These are phyloP conservation scores for Suillus decipiens DNA, from an alignment of 768 basidiomycete genomes.

Conservation along the genomic window DNA sequence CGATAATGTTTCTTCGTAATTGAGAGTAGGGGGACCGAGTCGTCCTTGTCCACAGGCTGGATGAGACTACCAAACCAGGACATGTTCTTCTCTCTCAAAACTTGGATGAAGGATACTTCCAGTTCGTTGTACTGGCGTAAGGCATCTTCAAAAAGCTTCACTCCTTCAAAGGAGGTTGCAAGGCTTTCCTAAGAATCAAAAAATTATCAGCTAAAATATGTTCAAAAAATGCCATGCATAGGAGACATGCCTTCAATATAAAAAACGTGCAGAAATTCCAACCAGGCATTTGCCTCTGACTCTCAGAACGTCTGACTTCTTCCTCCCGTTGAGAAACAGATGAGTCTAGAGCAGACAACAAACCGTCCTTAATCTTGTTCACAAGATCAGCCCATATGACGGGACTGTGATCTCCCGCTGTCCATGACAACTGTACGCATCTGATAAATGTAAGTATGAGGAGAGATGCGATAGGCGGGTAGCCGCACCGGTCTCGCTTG, in stretches of 20 bases:
- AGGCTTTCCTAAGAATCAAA: slow-evolving; percentile 76
- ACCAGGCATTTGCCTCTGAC: slow-evolving; percentile 88
- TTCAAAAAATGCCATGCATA: slow-evolving; percentile 5
- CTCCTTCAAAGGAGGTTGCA: slow-evolving; percentile 88
- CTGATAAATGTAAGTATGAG: slow-evolving; percentile 39
- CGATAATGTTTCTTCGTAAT: slow-evolving; percentile 81
- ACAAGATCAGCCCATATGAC: slow-evolving; percentile 86
- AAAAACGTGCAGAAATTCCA: slow-evolving; percentile 99
- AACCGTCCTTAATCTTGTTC: slow-evolving; percentile 86
- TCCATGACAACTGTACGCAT: slow-evolving; percentile 82
- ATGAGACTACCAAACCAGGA: slow-evolving; percentile 93
- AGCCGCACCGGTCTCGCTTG: slow-evolving; percentile 75
- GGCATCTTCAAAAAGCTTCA: slow-evolving; percentile 89
- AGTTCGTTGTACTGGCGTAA: slow-evolving; percentile 88
- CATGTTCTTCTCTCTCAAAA: slow-evolving; percentile 76
- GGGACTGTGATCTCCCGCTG: slow-evolving; percentile 69
- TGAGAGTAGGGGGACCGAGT: slow-evolving; percentile 79
- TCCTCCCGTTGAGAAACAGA: slow-evolving; percentile 82
- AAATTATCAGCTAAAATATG: slow-evolving; percentile 10
- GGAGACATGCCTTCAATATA: slow-evolving; percentile 74
- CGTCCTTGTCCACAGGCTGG: slow-evolving; percentile 67
- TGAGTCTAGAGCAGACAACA: slow-evolving; percentile 82
- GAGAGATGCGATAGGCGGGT: slow-evolving; percentile 3
- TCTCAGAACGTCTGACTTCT: slow-evolving; percentile 86
- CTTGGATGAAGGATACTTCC: slow-evolving; percentile 77